Conservation (phyloP, 2,329 filamentous ascomycete genomes). For the Xylogone sp. region DNA sequence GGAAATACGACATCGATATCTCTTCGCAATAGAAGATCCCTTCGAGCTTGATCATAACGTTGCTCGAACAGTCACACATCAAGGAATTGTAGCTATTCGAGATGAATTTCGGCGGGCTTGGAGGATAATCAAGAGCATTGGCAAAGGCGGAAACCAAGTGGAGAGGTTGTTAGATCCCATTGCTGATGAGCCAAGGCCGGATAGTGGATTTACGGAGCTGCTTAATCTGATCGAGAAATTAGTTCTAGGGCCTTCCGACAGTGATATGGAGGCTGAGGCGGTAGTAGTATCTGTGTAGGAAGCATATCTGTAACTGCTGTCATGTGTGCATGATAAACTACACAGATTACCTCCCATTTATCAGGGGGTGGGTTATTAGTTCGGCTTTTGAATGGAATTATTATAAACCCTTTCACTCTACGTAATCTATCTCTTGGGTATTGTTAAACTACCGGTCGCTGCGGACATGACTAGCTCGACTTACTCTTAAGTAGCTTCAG, state of each 20-base stretch:
- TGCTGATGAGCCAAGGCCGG: not conserved
- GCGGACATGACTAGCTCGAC: too few species aligned
- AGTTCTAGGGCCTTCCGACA: not conserved
- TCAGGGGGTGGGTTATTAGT: too few species aligned
- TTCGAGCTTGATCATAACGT: constrained; percentile 89
- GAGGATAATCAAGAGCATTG: constrained; percentile 59
- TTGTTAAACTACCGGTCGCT: too few species aligned
- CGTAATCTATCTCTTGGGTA: too few species aligned
- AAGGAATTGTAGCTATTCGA: constrained; percentile 75
- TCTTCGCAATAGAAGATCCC: constrained; percentile 89
- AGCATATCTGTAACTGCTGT: too few species aligned
- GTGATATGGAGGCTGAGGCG: not conserved
- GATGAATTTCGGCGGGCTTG: constrained; percentile 82
- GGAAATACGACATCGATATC: constrained; percentile 73
- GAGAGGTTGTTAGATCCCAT: constrained; percentile 10
- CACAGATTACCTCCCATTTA: too few species aligned
- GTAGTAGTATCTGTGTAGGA: not conserved
- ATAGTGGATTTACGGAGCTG: not conserved
- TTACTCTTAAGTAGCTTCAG: too few species aligned
- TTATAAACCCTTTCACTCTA: too few species aligned
- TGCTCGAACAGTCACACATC: constrained; percentile 78
- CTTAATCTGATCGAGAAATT: not conserved
- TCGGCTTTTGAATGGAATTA: too few species aligned
- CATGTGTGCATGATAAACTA: too few species aligned
- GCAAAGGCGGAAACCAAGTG: constrained; percentile 28